Evolutionary conservation across 2,329 filamentous ascomycete species (phyloP).

Genomic region (Akanthomyces uredinophilus): DNA sequence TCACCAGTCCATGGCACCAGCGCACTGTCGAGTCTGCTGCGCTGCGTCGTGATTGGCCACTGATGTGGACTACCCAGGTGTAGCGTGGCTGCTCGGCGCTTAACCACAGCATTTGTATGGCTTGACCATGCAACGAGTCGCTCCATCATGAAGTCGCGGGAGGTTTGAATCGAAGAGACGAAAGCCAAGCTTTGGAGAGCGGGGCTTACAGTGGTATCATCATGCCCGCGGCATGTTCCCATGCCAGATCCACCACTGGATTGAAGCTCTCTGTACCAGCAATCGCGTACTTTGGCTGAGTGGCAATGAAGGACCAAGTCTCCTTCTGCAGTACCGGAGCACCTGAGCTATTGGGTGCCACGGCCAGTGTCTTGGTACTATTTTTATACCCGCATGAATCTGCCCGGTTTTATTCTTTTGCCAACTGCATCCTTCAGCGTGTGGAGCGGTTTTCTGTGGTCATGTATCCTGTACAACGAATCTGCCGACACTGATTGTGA

Average conservation of each 20-base stretch:
- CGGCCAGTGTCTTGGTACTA: conserved; percentile 3
- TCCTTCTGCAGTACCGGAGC: background rate
- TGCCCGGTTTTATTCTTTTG: background rate
- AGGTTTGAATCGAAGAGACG: background rate
- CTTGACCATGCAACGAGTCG: background rate
- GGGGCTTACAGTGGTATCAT: background rate
- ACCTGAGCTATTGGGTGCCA: background rate
- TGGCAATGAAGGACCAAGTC: background rate
- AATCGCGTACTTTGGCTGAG: background rate
- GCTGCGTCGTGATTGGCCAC: conserved; percentile 2
- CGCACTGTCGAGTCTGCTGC: background rate
- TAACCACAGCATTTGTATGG: conserved; percentile 6
- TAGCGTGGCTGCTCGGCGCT: conserved; percentile 13
- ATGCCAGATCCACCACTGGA: background rate
- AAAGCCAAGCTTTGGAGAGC: background rate
- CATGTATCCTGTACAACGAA: background rate
- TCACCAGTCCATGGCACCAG: background rate
- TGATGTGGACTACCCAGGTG: background rate
- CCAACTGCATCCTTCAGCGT: background rate
- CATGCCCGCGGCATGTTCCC: background rate
- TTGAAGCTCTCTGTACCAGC: background rate
- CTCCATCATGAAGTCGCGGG: background rate
- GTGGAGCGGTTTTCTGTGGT: background rate
- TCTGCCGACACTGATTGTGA: background rate
- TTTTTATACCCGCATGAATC: conserved; percentile 5